Evolutionary conservation across 2,329 filamentous ascomycete genomes (phyloP).

Genomic region (Alternaria novae-zelandiae): DNA sequence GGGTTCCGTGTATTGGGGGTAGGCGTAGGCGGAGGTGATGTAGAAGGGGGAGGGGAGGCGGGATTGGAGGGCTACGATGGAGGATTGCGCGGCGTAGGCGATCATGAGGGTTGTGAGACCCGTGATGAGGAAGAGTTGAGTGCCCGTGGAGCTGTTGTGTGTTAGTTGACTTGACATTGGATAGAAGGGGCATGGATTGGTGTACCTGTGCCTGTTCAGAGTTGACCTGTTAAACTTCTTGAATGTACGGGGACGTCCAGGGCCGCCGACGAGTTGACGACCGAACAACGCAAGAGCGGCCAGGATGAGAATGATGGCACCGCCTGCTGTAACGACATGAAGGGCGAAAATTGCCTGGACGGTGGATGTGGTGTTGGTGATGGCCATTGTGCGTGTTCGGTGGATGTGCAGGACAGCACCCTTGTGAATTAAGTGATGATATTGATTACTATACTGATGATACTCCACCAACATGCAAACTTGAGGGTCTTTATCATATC

Average conservation of each 20-base stretch:
- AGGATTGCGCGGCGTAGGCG: constrained; percentile 22
- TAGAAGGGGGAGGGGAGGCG: constrained; percentile 17
- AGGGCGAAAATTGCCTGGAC: constrained; percentile 26
- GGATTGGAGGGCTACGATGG: constrained; percentile 21
- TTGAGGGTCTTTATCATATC: background rate
- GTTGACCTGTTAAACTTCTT: constrained; percentile 10
- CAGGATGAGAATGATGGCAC: constrained; percentile 16
- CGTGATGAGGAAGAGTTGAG: constrained; percentile 21
- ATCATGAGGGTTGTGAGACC: constrained; percentile 21
- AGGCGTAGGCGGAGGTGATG: constrained; percentile 22
- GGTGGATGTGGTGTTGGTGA: constrained; percentile 19
- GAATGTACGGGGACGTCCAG: constrained; percentile 13
- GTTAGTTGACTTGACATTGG: background rate
- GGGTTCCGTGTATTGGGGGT: constrained; percentile 13
- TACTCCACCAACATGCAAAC: background rate
- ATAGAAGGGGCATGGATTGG: no score
- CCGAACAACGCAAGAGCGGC: constrained; percentile 3
- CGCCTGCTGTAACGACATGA: constrained; percentile 20
- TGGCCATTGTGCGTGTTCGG: constrained; percentile 7
- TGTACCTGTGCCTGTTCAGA: constrained; percentile 7
- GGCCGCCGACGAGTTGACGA: constrained; percentile 16
- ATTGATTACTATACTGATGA: background rate
- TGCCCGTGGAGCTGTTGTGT: constrained; percentile 8
- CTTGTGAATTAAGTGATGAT: background rate
- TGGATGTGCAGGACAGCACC: background rate